Percentiles rank a stretch among this genome's conserved stretches.
These are phyloP conservation scores for Cornus kousa DNA, from an alignment of 148 eudicot genomes.

Conservation along the genomic window DNA sequence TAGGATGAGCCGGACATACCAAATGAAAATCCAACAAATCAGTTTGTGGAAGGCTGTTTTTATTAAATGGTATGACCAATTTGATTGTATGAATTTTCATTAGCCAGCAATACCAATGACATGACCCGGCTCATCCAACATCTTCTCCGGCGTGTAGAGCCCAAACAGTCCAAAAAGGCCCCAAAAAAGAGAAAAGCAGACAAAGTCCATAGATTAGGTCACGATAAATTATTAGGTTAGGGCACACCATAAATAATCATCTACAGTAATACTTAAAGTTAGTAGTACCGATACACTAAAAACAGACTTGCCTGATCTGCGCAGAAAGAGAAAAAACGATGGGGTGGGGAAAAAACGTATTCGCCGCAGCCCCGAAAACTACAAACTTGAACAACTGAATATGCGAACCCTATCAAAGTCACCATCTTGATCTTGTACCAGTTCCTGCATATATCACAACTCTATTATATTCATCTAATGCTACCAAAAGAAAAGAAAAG, in stretches of 20 bases:
- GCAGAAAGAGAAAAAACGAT: conserved; percentile 55
- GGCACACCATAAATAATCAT: background rate
- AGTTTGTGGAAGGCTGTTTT: too few relatives aligned
- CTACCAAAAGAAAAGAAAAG: too few relatives aligned
- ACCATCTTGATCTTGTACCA: conserved; percentile 39
- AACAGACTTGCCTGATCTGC: conserved; percentile 67
- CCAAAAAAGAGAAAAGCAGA: background rate
- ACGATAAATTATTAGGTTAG: too few relatives aligned
- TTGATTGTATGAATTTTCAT: too few relatives aligned
- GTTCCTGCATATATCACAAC: conserved; percentile 52
- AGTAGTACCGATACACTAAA: background rate
- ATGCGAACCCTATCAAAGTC: conserved; percentile 71
- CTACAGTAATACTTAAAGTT: too few relatives aligned
- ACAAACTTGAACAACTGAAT: conserved; percentile 58
- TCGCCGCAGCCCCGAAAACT: conserved; percentile 46
- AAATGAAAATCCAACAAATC: too few relatives aligned
- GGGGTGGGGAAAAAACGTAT: conserved; percentile 26
- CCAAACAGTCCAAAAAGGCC: too few relatives aligned
- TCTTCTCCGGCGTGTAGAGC: too few relatives aligned
- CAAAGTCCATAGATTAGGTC: background rate
- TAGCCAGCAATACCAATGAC: too few relatives aligned
- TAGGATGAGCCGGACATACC: too few relatives aligned
- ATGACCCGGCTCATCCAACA: too few relatives aligned
- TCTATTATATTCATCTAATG: background rate
- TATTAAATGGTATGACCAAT: too few relatives aligned